Percentiles rank a stretch among this genome's conserved stretches.
Evolutionary conservation across 441 rosid genomes (phyloP).

Genomic region (Kokia cookei): DNA sequence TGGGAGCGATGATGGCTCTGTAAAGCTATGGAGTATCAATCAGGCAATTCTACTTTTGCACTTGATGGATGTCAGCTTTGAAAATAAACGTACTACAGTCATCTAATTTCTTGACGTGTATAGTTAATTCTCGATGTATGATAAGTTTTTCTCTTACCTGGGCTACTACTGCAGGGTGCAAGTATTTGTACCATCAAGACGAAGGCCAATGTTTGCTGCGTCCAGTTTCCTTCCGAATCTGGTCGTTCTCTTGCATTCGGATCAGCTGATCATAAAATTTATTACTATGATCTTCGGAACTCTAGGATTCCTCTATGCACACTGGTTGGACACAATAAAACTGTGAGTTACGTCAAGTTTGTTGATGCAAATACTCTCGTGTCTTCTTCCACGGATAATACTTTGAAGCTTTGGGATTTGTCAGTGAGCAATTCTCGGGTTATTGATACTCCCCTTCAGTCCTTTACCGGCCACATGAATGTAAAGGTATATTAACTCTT

Average conservation of each 20-base stretch:
- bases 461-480: constrained; percentile 82
- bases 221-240: constrained; percentile 84
- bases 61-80: constrained; percentile 86
- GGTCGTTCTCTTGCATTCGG: constrained; percentile 87
- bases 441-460: constrained; percentile 70
- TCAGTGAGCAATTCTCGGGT: constrained; percentile 64
- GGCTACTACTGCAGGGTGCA: constrained; percentile 64
- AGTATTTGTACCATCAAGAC: constrained; percentile 86
- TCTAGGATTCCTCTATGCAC: constrained; percentile 78
- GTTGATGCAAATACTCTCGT: constrained; percentile 67
- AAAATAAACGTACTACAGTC: constrained; percentile 54
- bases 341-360: constrained; percentile 94
- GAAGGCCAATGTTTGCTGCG: constrained; percentile 90
- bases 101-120: constrained; percentile 34
- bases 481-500: constrained; percentile 52
- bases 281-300: constrained; percentile 93
- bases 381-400: constrained; percentile 92
- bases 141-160: constrained; percentile 40
- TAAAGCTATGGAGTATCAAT: constrained; percentile 99
- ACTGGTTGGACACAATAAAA: constrained; percentile 74
- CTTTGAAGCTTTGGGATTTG: constrained; percentile 95
- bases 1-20: constrained; percentile 89
- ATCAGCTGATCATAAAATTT: constrained; percentile 90
- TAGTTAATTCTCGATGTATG: constrained; percentile 31
- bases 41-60: constrained; percentile 89